Evolutionary conservation across 2,329 filamentous ascomycete genomes (phyloP), one percentile per base, ranked within the genome.

Genomic region (Madurella fahalii): DNA sequence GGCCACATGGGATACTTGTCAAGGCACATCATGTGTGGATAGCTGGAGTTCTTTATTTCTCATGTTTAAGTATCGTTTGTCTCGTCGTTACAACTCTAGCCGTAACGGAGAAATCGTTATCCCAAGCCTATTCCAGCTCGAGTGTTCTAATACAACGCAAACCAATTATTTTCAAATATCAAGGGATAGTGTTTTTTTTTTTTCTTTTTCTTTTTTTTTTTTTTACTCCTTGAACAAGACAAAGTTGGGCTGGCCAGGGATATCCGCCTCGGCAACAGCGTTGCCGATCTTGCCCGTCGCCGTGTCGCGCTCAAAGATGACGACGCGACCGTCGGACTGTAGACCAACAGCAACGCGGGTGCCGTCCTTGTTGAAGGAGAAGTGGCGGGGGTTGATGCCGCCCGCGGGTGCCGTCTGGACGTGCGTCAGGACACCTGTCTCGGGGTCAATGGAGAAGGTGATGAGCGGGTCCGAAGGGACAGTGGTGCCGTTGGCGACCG

Each of bases 321-420:
- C 81, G 1, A 89, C 81, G 31, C 78, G 80, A 32, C 76, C 73
- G 48, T 82, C 82, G 15, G 71, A 70, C 69, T 90, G 85, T 59
- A 87, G 75, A 0, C 79, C 86, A 30, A 90, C 81, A 1, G 84
- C 87, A 2, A 90, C 71, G 55, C 86, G 70, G 52, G 77, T 77
- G 1, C 87, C 87, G 11, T 77, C 79, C 58, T 76, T 77, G 68
- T 86, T 90, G 53, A 89, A 70, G 48, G 77, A 79, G 67, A 89
- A 87, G 40, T 87, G 85, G 18, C 88, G 78, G 0, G 89, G 88
- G 52, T 77, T 79, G 8, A 72, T 68, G 2, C 89, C 89, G 47
- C 85, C 85, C 0, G 83, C 79, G 0, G 86, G 76, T n/a, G 78
- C 77, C 30, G 83, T 74, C 62, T 86, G 79, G 2, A 81, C 67